Conservation (phyloP, 75 land plant genomes). For the Chamaecyparis obtusa region DNA sequence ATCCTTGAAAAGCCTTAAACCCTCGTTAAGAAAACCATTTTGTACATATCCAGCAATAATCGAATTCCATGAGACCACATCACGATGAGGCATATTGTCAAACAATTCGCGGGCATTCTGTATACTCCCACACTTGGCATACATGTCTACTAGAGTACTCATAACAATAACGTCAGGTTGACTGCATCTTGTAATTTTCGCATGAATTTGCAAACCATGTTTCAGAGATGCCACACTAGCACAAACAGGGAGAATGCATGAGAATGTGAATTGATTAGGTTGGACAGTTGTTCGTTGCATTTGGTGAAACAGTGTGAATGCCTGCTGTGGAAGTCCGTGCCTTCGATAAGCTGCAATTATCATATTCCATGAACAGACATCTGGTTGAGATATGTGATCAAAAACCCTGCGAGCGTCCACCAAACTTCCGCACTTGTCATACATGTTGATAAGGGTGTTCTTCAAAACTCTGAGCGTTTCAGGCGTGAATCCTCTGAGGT, state of each 20-base stretch:
- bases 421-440: slow-evolving; percentile 21
- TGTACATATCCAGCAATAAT: slow-evolving; percentile 4
- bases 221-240: not conserved
- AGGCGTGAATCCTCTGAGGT: not conserved
- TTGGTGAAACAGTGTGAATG: slow-evolving; percentile 8
- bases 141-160: slow-evolving; percentile 29
- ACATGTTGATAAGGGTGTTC: slow-evolving; percentile 21
- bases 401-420: slow-evolving; percentile 19
- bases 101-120: not conserved
- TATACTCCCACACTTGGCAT: not conserved
- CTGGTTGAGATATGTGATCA: slow-evolving; percentile 7
- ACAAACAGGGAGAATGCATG: slow-evolving; percentile 5
- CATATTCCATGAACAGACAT: slow-evolving; percentile 22
- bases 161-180: slow-evolving; percentile 11
- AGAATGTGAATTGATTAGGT: slow-evolving; percentile 8
- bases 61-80: slow-evolving; percentile 1
- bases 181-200: slow-evolving; percentile 4
- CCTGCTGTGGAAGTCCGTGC: not conserved
- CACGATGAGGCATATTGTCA: slow-evolving; percentile 1
- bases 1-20: not conserved
- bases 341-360: slow-evolving; percentile 22
- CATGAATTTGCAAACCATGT: slow-evolving; percentile 16
- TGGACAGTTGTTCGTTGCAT: not conserved
- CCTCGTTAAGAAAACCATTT: not conserved
- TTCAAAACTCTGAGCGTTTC: not conserved